phyloP scores from a whole-genome alignment of 2,329 filamentous ascomycete species.

The Neopestalotiopsis sp. region DNA sequence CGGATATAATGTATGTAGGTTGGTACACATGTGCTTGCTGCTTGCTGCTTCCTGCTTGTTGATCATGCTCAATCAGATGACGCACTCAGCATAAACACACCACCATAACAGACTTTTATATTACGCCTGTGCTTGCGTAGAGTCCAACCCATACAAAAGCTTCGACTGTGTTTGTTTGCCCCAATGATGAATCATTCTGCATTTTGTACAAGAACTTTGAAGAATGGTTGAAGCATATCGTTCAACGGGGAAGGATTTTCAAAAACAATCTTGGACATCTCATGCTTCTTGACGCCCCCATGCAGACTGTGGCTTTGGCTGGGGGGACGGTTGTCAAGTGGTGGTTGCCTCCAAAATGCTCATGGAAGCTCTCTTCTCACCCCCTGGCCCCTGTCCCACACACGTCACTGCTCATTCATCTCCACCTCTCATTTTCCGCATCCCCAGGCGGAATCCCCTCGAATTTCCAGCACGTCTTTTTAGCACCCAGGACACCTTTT shows the following conservation, averaged over 20 bases:
- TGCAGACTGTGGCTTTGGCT: neutral
- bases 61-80: neutral
- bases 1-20: neutral
- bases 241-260: too few species aligned
- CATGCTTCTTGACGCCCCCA: too few species aligned
- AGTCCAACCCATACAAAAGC: neutral
- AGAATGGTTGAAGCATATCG: too few species aligned
- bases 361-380: neutral
- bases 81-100: neutral
- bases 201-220: neutral
- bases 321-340: neutral
- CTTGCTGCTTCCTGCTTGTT: too few species aligned
- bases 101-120: neutral
- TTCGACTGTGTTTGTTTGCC: neutral
- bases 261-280: too few species aligned
- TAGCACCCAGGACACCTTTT: neutral
- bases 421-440: constrained; percentile 17
- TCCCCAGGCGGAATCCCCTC: neutral
- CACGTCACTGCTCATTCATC: constrained; percentile 18
- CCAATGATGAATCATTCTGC: neutral
- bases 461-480: constrained; percentile 7
- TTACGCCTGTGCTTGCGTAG: neutral
- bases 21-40: neutral
- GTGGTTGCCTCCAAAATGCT: too few species aligned
- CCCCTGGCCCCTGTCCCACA: constrained; percentile 6